phyloP scores from a whole-genome alignment of 176 grass and related monocot genomes.

The Aegilops sharonensis region DNA sequence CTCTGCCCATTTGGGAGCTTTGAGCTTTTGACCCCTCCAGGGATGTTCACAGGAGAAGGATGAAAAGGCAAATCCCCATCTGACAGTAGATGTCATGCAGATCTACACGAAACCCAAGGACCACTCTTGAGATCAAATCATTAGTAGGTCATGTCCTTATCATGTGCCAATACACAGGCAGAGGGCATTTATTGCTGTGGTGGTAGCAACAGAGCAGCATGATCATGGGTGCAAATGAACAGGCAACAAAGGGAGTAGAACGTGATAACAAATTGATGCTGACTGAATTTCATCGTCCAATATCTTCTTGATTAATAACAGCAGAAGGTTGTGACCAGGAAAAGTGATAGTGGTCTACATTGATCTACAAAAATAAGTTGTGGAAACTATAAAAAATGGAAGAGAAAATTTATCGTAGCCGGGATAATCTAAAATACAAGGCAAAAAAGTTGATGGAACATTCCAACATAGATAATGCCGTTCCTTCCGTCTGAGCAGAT shows the following conservation, averaged over 20 bases:
- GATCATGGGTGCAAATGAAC: conserved; percentile 11
- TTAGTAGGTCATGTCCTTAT: conserved; percentile 46
- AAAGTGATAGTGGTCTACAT: conserved; percentile 17
- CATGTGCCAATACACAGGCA: conserved; percentile 29
- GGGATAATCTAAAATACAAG: conserved; percentile 36
- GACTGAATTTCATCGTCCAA: conserved; percentile 25
- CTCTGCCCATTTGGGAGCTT: neutral
- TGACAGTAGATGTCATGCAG: conserved; percentile 16
- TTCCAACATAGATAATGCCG: neutral
- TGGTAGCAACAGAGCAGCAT: conserved; percentile 31
- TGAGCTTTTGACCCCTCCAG: conserved; percentile 6
- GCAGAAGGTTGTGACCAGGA: conserved; percentile 19
- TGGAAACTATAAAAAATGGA: conserved; percentile 7
- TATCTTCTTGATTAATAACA: conserved; percentile 54
- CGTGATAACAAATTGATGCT: neutral
- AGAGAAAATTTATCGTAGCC: conserved; percentile 20
- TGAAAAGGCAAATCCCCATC: neutral
- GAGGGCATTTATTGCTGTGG: conserved; percentile 45
- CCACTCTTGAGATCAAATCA: conserved; percentile 62
- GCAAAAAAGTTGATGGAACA: neutral
- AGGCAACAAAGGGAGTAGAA: neutral
- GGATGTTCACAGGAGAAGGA: neutral
- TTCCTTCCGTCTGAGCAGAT: conserved; percentile 12
- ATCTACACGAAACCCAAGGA: conserved; percentile 38
- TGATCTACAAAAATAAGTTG: conserved; percentile 41